Base-by-base conservation (phyloP, 108 stramenopile species). In the Seminavis robusta region DNA sequence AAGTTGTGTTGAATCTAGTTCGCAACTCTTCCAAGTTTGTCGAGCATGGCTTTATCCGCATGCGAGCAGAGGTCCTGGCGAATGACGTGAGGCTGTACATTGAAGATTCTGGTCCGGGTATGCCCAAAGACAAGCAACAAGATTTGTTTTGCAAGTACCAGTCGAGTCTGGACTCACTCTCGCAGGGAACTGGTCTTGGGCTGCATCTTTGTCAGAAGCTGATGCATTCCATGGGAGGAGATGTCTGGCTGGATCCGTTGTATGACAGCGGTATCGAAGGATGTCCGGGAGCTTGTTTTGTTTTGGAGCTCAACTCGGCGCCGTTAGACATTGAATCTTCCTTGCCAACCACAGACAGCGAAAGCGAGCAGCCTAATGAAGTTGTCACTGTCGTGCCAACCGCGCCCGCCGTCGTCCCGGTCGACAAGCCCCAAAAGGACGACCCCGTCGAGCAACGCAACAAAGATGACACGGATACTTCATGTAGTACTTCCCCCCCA, bases 1-100 rank as follows among this genome's bases (percentile, higher is more conserved):
- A 81, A 67, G 54, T 81, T 6, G 34, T 76, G 27, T 43, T 81
- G 37, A 81, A 81, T 45, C 44, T 81, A 31, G 68, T 50, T 0
- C 34, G 72, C 16, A 81, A 77, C 32, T 52, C 63, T 38, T 36
- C 52, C 29, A 77, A 77, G 44, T 77, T 81, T 61, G 69, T 81
- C 26, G 33, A 70, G 33, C 47, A 65, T 9, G 80, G 80, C 8
- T 81, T 65, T 51, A 54, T 81, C 15, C 72, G 76, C 10, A 41
- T 81, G 2, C 23, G 53, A 9, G 80, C 72, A 9, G 34, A 61
- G 19, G 69, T 63, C 0, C 55, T 67, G 9, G 63, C 29, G 4
- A 34, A 40, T 20, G 36, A 54, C 17, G 47, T 56, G 15, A 10
- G 31, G 33, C 15, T 66, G 11, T 66, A 41, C 30, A 47, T 66